These are phyloP conservation scores for Serendipita sp. DNA, from an alignment of 768 basidiomycete species.

Conservation along the genomic window DNA sequence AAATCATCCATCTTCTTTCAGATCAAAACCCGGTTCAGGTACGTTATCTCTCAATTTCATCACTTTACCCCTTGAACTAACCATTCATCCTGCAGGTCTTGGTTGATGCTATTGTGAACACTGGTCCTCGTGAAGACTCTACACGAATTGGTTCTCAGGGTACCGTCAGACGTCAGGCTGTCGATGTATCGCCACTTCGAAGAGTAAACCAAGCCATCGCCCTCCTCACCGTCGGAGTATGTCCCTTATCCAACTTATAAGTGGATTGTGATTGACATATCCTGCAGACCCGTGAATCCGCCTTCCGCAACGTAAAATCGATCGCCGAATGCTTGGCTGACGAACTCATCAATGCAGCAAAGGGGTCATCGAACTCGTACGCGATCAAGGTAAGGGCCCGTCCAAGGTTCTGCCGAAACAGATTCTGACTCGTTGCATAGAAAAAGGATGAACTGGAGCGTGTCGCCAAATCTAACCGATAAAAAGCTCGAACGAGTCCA, in stretches of 20 bases:
- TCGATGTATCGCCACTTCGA: conserved; percentile 96
- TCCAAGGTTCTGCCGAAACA: not conserved
- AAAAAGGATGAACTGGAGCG: conserved; percentile 99
- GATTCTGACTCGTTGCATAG: conserved; percentile 23
- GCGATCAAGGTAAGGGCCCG: conserved; percentile 73
- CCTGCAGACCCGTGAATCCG: conserved; percentile 90
- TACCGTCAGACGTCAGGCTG: conserved; percentile 98
- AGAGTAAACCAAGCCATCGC: conserved; percentile 96
- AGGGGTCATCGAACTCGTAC: conserved; percentile 99
- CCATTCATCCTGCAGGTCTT: conserved; percentile 39
- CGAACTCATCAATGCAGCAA: conserved; percentile 99
- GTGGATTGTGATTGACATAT: not conserved
- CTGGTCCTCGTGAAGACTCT: conserved; percentile 97
- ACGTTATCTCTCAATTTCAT: conserved; percentile 14
- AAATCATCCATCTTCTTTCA: conserved; percentile 98
- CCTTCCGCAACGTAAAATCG: conserved; percentile 99
- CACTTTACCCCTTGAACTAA: not conserved
- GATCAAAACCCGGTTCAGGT: conserved; percentile 99
- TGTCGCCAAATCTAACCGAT: conserved; percentile 99
- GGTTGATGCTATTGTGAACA: conserved; percentile 98
- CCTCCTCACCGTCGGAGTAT: conserved; percentile 87
- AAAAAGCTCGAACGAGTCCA: conserved; percentile 23
- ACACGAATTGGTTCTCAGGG: conserved; percentile 99
- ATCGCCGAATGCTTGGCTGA: conserved; percentile 98
- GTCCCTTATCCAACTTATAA: conserved; percentile 18